Evolutionary conservation across 2,329 filamentous ascomycete genomes (phyloP).

Genomic region (Corinectria fuckeliana): DNA sequence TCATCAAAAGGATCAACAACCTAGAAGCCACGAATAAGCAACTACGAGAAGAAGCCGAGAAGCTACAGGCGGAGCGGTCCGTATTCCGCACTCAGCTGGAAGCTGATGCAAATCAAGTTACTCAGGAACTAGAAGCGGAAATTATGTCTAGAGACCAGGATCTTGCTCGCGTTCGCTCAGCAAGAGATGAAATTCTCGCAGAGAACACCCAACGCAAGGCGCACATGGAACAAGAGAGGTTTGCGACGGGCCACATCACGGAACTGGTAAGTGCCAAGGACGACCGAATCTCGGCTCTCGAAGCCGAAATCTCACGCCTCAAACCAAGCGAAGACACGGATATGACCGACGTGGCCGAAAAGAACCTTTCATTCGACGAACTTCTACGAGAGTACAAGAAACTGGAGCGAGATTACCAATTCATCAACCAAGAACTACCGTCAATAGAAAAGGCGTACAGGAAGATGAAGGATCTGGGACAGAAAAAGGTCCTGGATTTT

Average conservation of each 20-base stretch:
- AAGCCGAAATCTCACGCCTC: slow-evolving; percentile 81
- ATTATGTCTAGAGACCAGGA: slow-evolving; percentile 83
- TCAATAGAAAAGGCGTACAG: slow-evolving; percentile 92
- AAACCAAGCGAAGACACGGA: slow-evolving; percentile 55
- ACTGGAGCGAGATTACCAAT: slow-evolving; percentile 78
- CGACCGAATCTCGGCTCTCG: slow-evolving; percentile 79
- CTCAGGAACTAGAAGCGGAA: slow-evolving; percentile 81
- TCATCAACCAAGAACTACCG: slow-evolving; percentile 86
- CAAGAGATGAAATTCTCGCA: slow-evolving; percentile 83
- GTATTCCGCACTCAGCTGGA: slow-evolving; percentile 82
- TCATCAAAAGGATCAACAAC: slow-evolving; percentile 90
- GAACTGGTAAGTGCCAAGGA: slow-evolving; percentile 82
- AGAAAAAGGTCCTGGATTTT: slow-evolving; percentile 85
- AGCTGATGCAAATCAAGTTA: slow-evolving; percentile 74
- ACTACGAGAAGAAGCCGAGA: slow-evolving; percentile 83
- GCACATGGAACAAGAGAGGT: slow-evolving; percentile 76
- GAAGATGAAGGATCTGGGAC: slow-evolving; percentile 82
- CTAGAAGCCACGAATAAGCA: slow-evolving; percentile 88
- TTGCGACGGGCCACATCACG: slow-evolving; percentile 74
- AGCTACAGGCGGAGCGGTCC: slow-evolving; percentile 83
- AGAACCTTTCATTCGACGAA: slow-evolving; percentile 73
- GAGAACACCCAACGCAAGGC: slow-evolving; percentile 82
- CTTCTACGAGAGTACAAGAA: slow-evolving; percentile 76
- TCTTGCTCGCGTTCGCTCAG: slow-evolving; percentile 81
- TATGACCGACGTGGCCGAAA: slow-evolving; percentile 51